Evolutionary conservation across 192 early-diverging fungal species (phyloP).

Genomic region (Coemansia sp.): DNA sequence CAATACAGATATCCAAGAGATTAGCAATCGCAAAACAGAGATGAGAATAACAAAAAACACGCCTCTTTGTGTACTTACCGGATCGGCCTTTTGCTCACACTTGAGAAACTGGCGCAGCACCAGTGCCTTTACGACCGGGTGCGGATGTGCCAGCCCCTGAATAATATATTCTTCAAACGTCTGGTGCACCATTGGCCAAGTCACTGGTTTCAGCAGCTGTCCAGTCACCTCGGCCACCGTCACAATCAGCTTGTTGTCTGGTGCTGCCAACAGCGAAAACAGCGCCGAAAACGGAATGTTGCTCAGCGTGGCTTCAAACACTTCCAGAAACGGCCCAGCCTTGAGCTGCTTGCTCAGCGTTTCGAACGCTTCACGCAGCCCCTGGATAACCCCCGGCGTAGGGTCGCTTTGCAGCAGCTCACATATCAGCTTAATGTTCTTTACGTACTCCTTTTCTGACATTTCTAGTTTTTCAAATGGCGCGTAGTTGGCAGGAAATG

Average conservation of each 20-base stretch:
- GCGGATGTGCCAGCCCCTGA: conserved; percentile 47
- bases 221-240: conserved; percentile 34
- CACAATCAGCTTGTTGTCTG: conserved; percentile 46
- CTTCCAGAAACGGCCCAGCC: conserved; percentile 47
- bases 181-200: conserved; percentile 49
- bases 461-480: conserved; percentile 8
- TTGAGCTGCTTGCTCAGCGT: conserved; percentile 43
- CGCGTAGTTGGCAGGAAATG: neutral
- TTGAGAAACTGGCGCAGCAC: conserved; percentile 51
- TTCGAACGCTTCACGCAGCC: conserved; percentile 40
- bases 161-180: conserved; percentile 54
- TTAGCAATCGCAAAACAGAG: neutral
- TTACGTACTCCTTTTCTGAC: conserved; percentile 35
- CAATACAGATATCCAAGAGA: conserved; percentile 3
- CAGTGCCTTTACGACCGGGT: conserved; percentile 45
- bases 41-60: conserved; percentile 3
- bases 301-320: conserved; percentile 49
- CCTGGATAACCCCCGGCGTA: conserved; percentile 41
- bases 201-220: conserved; percentile 47
- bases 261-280: conserved; percentile 49
- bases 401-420: conserved; percentile 49
- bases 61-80: conserved; percentile 28
- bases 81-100: conserved; percentile 29
- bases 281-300: conserved; percentile 47
- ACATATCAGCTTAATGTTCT: conserved; percentile 50